Base-by-base conservation (phyloP, 2,329 filamentous ascomycete species). In the Colletotrichum neosansevieriae region DNA sequence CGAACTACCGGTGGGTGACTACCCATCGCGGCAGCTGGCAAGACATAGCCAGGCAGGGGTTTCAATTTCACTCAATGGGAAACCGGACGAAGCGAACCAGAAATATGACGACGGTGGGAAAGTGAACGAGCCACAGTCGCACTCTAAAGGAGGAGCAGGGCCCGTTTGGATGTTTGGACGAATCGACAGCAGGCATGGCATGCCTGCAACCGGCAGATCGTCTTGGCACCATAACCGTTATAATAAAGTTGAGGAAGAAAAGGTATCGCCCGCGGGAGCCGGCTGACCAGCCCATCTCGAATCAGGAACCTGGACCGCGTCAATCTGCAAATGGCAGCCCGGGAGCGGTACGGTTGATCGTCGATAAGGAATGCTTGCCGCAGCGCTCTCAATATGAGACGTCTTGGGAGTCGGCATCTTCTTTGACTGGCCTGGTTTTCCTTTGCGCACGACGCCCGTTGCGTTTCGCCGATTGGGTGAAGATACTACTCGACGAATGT, bases 1-100 rank as follows among this genome's bases (percentile, higher is more conserved):
- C 66, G 17, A 66, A 69, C 34, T 69, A 49, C 56, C 62, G 61
- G 66, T 62, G 61, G 66, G 56, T 58, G 56, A 69, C 42, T 69
- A 54, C 66, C 66, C 56, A 60, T 59, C 66, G 66, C 47, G 56
- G 66, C 62, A 69, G 62, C 61, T 69, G 53, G 61, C 62, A 69
- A 69, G 62, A 60, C 42, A 38, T 50, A 12, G 34, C 49, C 34
- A 36, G 44, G 34, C 54, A 50, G 34, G 59, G 54, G 62, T 32
- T 38, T 38, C 13, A 21, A 53, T 53, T 36, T 17, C 29, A 29
- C 34, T 53, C 49, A 38, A 17, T 19, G 36, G 45, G 21, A 63
- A 36, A 58, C 40, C 54, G 62, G 60, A 42, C 53, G 50, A 49
- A 47, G 45, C 45, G 12, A 53, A 24, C 21, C 24, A 40, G 47